Evolutionary conservation across 148 eudicot species (phyloP), one percentile per base, ranked within the genome.

Genomic region (Silene uniflora): DNA sequence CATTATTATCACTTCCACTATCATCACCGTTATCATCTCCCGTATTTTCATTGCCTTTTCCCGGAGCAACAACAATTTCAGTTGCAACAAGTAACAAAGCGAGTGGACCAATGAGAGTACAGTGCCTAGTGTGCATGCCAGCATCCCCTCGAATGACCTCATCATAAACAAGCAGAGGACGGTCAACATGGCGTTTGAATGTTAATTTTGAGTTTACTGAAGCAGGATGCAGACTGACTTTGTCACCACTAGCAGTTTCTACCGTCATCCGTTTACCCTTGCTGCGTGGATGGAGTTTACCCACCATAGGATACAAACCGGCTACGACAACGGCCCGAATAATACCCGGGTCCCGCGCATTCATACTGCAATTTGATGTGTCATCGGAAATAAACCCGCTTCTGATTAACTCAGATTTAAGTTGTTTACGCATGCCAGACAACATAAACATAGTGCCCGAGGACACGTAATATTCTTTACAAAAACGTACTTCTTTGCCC

Each of bases 221-320:
- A 5, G 62, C 82, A 72, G 84, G 75, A 75, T 85, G 90, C 79
- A 96, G 77, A 72, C 81, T 56, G 71, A 91, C 98, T 81, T 85
- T 89, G 55, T 87, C 86, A 35, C 93, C 88, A 67, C 73, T 74
- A 23, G 86, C 81, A 69, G 90, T 92, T 84, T 91, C 94, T 54
- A 96, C 83, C 10, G 77, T 23, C 61, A 78, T 21, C 67, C 85
- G 79, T 77, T 76, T 87, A 56, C 78, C 81, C 67, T 69, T 81
- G 21, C 10, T 35, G 44, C 81, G 84, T 27, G 85, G 84, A 75
- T 73, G 77, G 76, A 92, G 68, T 80, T 84, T 89, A 73, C 98
- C 99, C 68, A 92, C 89, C 93, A 81, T 91, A 5, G 99, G 99
- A 84, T 96, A 92, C 39, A 96, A 78, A 73, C 99, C 98, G 63